Conservation (phyloP, 345 rosid genomes). For the Fremontodendron californicum region DNA sequence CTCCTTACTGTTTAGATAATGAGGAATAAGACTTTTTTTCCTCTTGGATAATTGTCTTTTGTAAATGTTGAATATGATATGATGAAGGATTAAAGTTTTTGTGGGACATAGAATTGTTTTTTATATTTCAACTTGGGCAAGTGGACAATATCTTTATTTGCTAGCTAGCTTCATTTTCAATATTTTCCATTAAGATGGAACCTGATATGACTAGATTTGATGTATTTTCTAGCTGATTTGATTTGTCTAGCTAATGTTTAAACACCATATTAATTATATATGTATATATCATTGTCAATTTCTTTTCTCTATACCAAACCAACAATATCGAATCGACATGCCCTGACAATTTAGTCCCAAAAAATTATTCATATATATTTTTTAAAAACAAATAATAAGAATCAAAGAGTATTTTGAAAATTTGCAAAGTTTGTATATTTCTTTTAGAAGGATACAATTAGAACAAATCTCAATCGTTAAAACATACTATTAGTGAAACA, state of each 20-base stretch:
- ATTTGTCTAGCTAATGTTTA: not conserved
- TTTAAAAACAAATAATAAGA: too few relatives aligned
- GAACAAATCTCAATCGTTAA: not conserved
- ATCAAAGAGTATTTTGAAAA: too few relatives aligned
- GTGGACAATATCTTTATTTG: not conserved
- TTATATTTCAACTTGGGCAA: constrained; percentile 4
- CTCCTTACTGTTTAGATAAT: not conserved
- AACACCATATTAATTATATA: not conserved
- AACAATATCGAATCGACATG: not conserved
- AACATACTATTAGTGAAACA: not conserved
- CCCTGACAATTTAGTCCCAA: not conserved
- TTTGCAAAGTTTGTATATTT: too few relatives aligned
- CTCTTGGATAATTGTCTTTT: not conserved
- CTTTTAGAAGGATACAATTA: not conserved
- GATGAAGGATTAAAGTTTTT: not conserved
- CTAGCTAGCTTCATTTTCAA: not conserved
- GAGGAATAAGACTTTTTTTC: not conserved
- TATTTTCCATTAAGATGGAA: not conserved
- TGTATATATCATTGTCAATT: not conserved
- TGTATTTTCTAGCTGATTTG: not conserved
- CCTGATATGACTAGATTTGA: not conserved
- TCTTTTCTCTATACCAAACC: not conserved
- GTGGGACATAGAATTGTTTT: not conserved
- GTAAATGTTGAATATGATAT: constrained; percentile 4
- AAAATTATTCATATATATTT: too few relatives aligned